Evolutionary conservation across 202 grass and related monocot species (phyloP), one percentile per base, ranked within the genome.

Genomic region (Carex arenaria): DNA sequence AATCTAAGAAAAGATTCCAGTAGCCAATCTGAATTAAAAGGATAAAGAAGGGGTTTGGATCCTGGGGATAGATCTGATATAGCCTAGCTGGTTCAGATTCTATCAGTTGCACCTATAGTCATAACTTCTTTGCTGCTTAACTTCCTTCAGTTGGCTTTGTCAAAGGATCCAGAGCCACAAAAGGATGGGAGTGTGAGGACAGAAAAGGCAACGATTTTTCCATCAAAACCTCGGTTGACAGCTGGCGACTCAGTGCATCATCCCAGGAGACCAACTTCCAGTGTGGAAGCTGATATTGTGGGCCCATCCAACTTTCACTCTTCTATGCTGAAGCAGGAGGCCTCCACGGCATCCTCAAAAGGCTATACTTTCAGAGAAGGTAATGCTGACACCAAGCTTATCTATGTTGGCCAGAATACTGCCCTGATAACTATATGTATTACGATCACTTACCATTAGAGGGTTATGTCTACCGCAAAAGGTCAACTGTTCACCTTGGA

Each of bases 291-390:
- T 85, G 96, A 99, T 84, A 96, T 99, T 87, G 86, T 96, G 65
- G 96, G 93, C 49, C 85, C 96, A 90, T 93, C 96, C 53, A 89
- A 87, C 61, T 83, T 91, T 67, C 87, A 92, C 89, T 92, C 93
- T 54, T 92, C 93, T 55, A 81, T 94, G 78, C 93, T 91, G 57
- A 99, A 99, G 82, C 91, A 96, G 28, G 96, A 99, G 77, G 84
- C 86, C 10, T 98, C 93, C 71, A 95, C 95, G 45, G 95, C 95
- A 75, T 90, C 95, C 53, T 98, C 95, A 63, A 98, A 98, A 71
- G 89, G 87, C 53, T 91, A 99, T 90, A 99, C 89, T 86, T 99
- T 96, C 22, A 94, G 87, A 99, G 93, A 96, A 94, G 96, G 96
- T 90, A 90, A 78, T 62, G 63, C 19, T 80, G 31, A 7, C 31